Base-by-base conservation (phyloP, 805 yeast species). In the Pichia deserticola region DNA sequence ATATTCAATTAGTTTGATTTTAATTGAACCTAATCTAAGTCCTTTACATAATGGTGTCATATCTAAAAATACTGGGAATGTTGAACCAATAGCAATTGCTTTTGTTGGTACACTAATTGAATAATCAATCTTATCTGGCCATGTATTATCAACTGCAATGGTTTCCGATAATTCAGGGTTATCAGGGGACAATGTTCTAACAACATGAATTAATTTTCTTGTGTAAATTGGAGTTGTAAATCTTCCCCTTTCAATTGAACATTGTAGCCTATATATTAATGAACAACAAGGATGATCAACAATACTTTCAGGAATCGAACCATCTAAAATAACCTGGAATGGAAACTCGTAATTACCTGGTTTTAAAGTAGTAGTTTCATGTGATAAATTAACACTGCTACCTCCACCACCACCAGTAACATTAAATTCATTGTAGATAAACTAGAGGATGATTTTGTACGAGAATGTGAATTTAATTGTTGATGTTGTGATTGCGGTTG, bases 41-140 rank as follows among this genome's bases (percentile, higher is more conserved):
- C 96, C 96, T 64, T 93, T 92, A 42, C 80, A 65, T 40, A 92
- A 68, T 0, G 99, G 98, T 2, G 84, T 85, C 57, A 92, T 62
- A 54, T 79, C 72, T 57, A 92, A 73, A 56, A 81, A 77, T 7
- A 92, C 75, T 2, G 88, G 86, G 6, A 85, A 72, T 0, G 79
- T 69, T 0, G 96, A 82, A 1, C 99, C 99, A 40, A 93, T 82
- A 0, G 98, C 95, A 28, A 89, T 77, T 0, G 97, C 96, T 60
- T 87, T 84, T 29, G 88, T 75, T 0, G 98, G 97, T 6, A 87
- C 82, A 47, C 87, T 84, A 51, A 93, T 80, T 3, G 89, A 78
- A 64, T 92, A 92, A 60, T 92, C 97, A 34, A 92, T 88, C 63
- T 93, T 93, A 42, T 81, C 72, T 3, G 98, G 97, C 98, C 98